Conservation (phyloP, 2,329 filamentous ascomycete genomes). For the Phialophora tarda region DNA sequence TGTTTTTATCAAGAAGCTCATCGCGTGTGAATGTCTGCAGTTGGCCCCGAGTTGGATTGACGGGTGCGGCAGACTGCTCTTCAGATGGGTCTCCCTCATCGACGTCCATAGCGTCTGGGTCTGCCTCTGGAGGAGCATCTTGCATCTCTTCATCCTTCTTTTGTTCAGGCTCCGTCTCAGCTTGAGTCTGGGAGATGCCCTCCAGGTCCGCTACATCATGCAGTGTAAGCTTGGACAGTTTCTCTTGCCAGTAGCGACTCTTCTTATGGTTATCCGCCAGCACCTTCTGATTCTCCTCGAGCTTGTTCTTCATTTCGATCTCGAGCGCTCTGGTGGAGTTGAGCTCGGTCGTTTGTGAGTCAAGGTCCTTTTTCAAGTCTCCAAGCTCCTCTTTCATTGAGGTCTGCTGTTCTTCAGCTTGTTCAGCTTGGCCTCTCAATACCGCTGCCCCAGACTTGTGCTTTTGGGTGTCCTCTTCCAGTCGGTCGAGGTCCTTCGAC, state of each 20-base stretch:
- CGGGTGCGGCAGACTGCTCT: conserved; percentile 42
- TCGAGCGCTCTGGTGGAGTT: conserved; percentile 88
- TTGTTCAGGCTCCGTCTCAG: conserved; percentile 11
- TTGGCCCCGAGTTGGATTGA: conserved; percentile 53
- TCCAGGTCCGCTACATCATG: conserved; percentile 77
- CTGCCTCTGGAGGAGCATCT: conserved; percentile 74
- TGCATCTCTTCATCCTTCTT: conserved; percentile 25
- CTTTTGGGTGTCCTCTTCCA: conserved; percentile 77
- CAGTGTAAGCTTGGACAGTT: conserved; percentile 79
- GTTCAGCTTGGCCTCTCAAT: conserved; percentile 74
- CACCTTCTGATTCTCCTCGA: conserved; percentile 93
- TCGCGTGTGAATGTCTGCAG: conserved; percentile 80
- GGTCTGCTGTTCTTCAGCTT: conserved; percentile 76
- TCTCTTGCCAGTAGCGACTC: conserved; percentile 85
- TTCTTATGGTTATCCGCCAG: conserved; percentile 85
- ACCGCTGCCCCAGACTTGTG: conserved; percentile 78
- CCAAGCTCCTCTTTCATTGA: conserved; percentile 81
- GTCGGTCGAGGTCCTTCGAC: conserved; percentile 72
- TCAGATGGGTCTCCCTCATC: conserved; percentile 61
- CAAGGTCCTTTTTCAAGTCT: conserved; percentile 80
- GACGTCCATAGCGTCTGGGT: conserved; percentile 52
- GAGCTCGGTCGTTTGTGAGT: conserved; percentile 81
- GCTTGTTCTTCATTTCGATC: conserved; percentile 98
- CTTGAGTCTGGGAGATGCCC: conserved; percentile 23
- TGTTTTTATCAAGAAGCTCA: conserved; percentile 68